Conservation (phyloP, 1,139 yeast species). For the Zygosaccharomyces sapae region DNA sequence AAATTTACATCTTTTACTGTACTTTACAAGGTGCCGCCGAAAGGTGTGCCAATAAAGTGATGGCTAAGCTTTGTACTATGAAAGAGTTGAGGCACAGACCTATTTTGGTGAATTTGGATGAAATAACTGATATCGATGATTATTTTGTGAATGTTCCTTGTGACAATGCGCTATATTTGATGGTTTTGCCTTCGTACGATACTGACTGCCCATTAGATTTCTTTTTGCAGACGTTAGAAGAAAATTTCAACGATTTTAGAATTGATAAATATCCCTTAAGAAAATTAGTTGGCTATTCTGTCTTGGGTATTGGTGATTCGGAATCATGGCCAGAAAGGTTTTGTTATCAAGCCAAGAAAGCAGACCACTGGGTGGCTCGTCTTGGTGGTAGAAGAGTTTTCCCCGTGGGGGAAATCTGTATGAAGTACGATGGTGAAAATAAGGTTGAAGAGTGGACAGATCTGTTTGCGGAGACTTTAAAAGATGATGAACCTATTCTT, state of each 20-base stretch:
- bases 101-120: constrained; percentile 65
- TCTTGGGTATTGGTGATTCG: constrained; percentile 81
- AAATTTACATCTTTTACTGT: constrained; percentile 66
- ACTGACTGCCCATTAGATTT: constrained; percentile 90
- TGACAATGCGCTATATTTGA: constrained; percentile 53
- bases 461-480: constrained; percentile 53
- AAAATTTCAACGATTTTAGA: constrained; percentile 79
- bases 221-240: constrained; percentile 74
- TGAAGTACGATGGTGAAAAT: constrained; percentile 64
- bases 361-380: constrained; percentile 74
- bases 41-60: constrained; percentile 52
- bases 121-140: constrained; percentile 78
- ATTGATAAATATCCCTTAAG: constrained; percentile 75
- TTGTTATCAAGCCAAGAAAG: constrained; percentile 77
- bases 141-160: constrained; percentile 66
- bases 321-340: constrained; percentile 84
- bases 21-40: constrained; percentile 81
- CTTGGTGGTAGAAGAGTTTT: constrained; percentile 80
- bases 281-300: constrained; percentile 70
- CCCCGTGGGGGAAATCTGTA: constrained; percentile 83
- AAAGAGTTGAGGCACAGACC: constrained; percentile 45
- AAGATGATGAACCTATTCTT: constrained; percentile 63
- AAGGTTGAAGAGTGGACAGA: constrained; percentile 64
- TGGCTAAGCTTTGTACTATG: constrained; percentile 36
- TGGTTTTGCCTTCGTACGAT: constrained; percentile 86